Conservation (phyloP, 2,329 filamentous ascomycete genomes). For the Sporothrix pseudoabietina region DNA sequence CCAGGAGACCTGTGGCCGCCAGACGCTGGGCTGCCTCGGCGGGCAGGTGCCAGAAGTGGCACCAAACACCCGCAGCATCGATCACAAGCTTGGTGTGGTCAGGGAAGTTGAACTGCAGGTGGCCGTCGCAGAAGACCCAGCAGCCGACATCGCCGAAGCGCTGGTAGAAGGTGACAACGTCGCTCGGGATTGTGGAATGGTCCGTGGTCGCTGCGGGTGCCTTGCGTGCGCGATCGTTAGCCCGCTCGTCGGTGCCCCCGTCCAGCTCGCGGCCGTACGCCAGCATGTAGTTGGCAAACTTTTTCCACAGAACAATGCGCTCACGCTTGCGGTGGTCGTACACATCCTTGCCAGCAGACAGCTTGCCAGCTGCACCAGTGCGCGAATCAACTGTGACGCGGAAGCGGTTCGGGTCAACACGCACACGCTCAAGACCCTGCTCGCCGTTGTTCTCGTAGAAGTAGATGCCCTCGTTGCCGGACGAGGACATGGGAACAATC, state of each 20-base stretch:
- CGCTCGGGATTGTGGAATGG: constrained; percentile 50
- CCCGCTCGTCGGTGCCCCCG: constrained; percentile 42
- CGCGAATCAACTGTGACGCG: constrained; percentile 54
- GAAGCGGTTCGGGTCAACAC: constrained; percentile 65
- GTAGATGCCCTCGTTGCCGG: constrained; percentile 53
- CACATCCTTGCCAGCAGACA: constrained; percentile 63
- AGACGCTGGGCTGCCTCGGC: constrained; percentile 69
- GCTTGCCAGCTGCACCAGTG: constrained; percentile 62
- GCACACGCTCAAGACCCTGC: constrained; percentile 63
- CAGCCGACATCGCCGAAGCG: constrained; percentile 78
- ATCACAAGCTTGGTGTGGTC: constrained; percentile 85
- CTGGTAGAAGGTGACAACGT: constrained; percentile 79
- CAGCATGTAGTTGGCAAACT: constrained; percentile 75
- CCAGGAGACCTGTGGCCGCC: constrained; percentile 65
- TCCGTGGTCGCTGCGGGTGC: constrained; percentile 44
- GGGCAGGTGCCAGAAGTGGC: constrained; percentile 76
- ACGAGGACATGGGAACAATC: constrained; percentile 58
- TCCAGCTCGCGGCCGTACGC: constrained; percentile 72
- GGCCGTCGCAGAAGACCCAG: constrained; percentile 79
- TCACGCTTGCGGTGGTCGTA: constrained; percentile 68
- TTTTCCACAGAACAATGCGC: constrained; percentile 69
- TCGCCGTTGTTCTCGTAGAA: constrained; percentile 74
- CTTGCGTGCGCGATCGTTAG: constrained; percentile 46
- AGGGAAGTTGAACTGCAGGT: constrained; percentile 82
- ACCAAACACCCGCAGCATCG: constrained; percentile 71